Evolutionary conservation across 2,329 filamentous ascomycete species (phyloP).

Genomic region (Phaeoacremonium minimum): DNA sequence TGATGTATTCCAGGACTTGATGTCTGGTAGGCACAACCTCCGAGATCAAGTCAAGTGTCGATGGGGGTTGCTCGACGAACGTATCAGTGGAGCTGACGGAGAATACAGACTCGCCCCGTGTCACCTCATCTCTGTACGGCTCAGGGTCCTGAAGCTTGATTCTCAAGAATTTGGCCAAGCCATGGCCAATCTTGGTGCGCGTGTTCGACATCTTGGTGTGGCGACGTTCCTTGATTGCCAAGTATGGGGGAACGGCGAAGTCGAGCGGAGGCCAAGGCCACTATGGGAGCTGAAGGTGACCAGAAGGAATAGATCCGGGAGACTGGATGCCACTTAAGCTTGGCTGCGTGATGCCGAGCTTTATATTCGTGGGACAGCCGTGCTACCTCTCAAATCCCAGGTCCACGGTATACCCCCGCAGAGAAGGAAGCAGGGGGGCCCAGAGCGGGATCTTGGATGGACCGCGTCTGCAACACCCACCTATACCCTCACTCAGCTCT

Average conservation of each 20-base stretch:
- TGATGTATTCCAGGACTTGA: slow-evolving; percentile 56
- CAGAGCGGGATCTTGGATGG: slow-evolving; percentile 3
- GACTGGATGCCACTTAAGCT: too few species aligned
- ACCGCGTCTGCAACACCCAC: too few species aligned
- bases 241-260: too few species aligned
- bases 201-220: slow-evolving; percentile 26
- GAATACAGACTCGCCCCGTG: slow-evolving; percentile 74
- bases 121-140: slow-evolving; percentile 55
- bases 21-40: slow-evolving; percentile 55
- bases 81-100: slow-evolving; percentile 69
- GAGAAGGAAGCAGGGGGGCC: not conserved
- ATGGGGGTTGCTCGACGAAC: slow-evolving; percentile 81
- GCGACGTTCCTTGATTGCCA: too few species aligned
- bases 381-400: too few species aligned
- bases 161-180: slow-evolving; percentile 72
- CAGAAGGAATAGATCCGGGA: too few species aligned
- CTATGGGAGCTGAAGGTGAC: too few species aligned
- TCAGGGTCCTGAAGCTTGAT: slow-evolving; percentile 76
- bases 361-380: too few species aligned
- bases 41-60: slow-evolving; percentile 65
- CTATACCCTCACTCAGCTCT: too few species aligned
- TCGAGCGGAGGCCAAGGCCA: too few species aligned
- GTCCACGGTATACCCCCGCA: slow-evolving; percentile 9
- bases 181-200: slow-evolving; percentile 62
- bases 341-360: too few species aligned